A percentile compares a stretch with the other conserved stretches of the same genome.
Conservation (phyloP, 805 yeast species). For the Candida insectalens region DNA sequence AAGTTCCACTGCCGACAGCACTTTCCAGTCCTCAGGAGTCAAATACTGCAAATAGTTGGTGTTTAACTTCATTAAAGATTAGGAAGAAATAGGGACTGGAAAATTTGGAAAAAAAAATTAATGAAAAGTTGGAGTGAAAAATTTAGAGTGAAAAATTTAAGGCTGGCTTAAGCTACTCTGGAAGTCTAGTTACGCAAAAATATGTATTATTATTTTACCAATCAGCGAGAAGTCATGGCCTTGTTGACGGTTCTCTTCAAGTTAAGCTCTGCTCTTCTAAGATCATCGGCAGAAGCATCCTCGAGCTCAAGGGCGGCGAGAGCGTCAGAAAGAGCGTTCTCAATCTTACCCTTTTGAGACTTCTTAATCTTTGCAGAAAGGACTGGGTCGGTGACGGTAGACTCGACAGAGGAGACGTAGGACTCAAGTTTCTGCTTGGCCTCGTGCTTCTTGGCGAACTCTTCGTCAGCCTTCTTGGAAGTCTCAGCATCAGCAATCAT, state of each 20-base stretch:
- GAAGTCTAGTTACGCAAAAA: no score
- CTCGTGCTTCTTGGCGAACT: conserved; percentile 98
- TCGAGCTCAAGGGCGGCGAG: conserved; percentile 95
- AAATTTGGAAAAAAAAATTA: not conserved
- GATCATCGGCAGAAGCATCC: conserved; percentile 94
- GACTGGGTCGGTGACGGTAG: conserved; percentile 96
- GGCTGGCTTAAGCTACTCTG: not conserved
- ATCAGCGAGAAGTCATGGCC: conserved; percentile 81
- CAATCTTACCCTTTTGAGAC: conserved; percentile 94
- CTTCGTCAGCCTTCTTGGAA: conserved; percentile 98
- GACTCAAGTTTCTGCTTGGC: conserved; percentile 99
- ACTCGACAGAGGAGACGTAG: conserved; percentile 91
- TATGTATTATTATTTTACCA: no score
- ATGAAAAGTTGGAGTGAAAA: not conserved
- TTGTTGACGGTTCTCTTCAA: conserved; percentile 99
- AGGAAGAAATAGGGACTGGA: no score
- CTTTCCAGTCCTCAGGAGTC: conserved; percentile 83
- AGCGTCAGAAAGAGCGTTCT: conserved; percentile 96
- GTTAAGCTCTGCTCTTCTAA: conserved; percentile 98
- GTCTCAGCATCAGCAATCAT: conserved; percentile 98
- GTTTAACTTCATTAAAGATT: conserved; percentile 85
- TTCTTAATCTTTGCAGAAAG: conserved; percentile 96
- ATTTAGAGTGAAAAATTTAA: conserved; percentile 1
- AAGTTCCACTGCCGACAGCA: conserved; percentile 78
- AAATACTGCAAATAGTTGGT: conserved; percentile 90